These are phyloP conservation scores for Paramyrothecium roridum DNA, from an alignment of 2,329 filamentous ascomycete species.

Conservation along the genomic window DNA sequence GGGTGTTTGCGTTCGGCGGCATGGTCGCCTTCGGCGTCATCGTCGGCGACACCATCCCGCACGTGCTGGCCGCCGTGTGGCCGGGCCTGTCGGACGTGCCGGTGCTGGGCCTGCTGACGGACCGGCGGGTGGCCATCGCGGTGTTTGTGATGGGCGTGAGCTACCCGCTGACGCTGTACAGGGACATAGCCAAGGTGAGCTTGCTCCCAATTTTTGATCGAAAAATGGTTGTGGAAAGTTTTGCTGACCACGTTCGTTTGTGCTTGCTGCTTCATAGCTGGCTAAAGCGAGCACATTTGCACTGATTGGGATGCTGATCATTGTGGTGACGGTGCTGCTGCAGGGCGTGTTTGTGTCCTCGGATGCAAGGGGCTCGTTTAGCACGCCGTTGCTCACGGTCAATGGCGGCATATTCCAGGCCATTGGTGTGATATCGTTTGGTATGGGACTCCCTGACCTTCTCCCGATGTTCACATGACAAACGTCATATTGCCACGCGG, in stretches of 20 bases:
- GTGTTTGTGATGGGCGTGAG: conserved; percentile 83
- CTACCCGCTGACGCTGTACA: conserved; percentile 87
- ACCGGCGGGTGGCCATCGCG: conserved; percentile 82
- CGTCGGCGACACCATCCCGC: conserved; percentile 92
- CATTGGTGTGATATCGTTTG: conserved; percentile 96
- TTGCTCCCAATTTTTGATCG: no score
- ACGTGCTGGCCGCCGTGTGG: conserved; percentile 80
- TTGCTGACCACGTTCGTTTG: background rate
- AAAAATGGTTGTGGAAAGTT: background rate
- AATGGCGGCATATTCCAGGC: conserved; percentile 91
- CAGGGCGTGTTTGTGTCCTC: conserved; percentile 74
- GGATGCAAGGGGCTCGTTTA: conserved; percentile 69
- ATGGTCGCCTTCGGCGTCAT: conserved; percentile 99
- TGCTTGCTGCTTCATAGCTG: conserved; percentile 52
- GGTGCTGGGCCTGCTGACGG: conserved; percentile 77
- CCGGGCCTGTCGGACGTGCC: conserved; percentile 69
- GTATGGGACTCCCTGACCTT: conserved; percentile 42
- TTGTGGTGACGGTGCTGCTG: conserved; percentile 81
- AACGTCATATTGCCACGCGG: background rate
- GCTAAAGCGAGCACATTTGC: conserved; percentile 94
- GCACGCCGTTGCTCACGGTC: conserved; percentile 68
- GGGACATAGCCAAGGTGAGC: conserved; percentile 91
- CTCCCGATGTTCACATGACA: background rate
- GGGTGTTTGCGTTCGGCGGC: conserved; percentile 97
- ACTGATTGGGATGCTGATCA: conserved; percentile 87